Base-by-base conservation (phyloP, 2,329 filamentous ascomycete species). In the Ophiocordyceps robertsii region DNA sequence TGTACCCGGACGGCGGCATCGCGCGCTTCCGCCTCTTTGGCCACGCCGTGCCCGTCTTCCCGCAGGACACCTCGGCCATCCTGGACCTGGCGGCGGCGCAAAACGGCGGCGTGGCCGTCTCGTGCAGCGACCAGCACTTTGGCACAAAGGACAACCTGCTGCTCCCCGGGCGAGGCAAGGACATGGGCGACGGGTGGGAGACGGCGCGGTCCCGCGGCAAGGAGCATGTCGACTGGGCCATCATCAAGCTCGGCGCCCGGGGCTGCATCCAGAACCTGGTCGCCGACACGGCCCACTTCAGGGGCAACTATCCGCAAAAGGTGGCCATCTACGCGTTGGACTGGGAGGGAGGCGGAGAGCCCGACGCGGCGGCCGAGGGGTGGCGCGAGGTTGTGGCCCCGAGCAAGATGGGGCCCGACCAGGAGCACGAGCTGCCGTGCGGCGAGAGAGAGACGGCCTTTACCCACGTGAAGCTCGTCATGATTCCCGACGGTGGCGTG, bases 171-270 rank as follows among this genome's bases (percentile, higher is more conserved):
- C 72, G 84, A 24, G 84, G 84, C 36, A 79, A 81, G 58, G 83
- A 92, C 62, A 92, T 92, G 85, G 82, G 84, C 40, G 85, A 90
- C 58, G 86, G 85, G 8, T 92, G 86, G 85, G 85, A 92, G 64
- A 92, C 85, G 43, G 77, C 81, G 50, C 73, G 85, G 42, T 86
- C 82, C 31, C 68, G 86, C 40, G 77, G 71, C 40, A 78, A 76
- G 59, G 77, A 69, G 37, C 85, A 92, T 60, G 65, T 84, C 17
- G 85, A 92, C 61, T 92, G 86, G 84, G 70, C 79, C n/a, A 77
- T 90, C 50, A 75, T 92, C 49, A 74, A 76, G 39, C 73, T 92
- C 17, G 85, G 84, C 21, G 74, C 76, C 0, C 69, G 75, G 5
- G 82, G 77, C 8, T 68, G 69, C 45, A 72, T 84, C 47, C 74